These are phyloP conservation scores for Populus ilicifolia DNA, from an alignment of 345 rosid genomes.

Conservation along the genomic window DNA sequence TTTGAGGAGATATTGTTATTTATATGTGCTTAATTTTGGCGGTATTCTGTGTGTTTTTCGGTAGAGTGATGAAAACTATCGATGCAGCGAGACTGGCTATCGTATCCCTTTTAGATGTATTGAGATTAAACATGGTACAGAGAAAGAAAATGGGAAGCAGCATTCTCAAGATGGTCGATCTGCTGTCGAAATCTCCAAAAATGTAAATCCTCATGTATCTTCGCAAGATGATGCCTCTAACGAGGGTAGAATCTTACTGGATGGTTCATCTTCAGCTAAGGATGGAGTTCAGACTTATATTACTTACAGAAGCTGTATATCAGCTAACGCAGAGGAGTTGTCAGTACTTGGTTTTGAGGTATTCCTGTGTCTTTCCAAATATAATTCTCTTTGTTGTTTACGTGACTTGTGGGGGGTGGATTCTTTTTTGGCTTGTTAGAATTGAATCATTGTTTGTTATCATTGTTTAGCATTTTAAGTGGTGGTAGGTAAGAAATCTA, in stretches of 20 bases:
- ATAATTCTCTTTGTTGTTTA: constrained; percentile 1
- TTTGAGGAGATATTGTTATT: neutral
- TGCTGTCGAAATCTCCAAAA: constrained; percentile 27
- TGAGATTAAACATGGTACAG: constrained; percentile 30
- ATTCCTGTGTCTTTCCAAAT: constrained; percentile 2
- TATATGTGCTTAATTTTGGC: neutral
- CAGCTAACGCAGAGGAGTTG: constrained; percentile 62
- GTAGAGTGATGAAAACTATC: constrained; percentile 65
- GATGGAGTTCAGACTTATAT: constrained; percentile 48
- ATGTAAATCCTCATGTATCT: constrained; percentile 9
- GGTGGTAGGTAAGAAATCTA: neutral
- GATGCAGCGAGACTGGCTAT: constrained; percentile 94
- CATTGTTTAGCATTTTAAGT: neutral
- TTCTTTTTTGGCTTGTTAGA: neutral
- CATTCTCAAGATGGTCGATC: constrained; percentile 39
- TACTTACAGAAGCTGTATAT: constrained; percentile 87
- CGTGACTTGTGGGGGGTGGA: too few relatives aligned
- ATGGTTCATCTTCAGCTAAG: constrained; percentile 34
- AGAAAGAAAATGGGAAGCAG: constrained; percentile 29
- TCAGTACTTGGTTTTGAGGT: constrained; percentile 93
- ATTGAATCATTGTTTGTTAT: neutral
- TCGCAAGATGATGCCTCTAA: constrained; percentile 18
- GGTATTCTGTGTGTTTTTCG: neutral
- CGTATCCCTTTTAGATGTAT: constrained; percentile 81
- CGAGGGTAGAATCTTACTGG: constrained; percentile 45